phyloP scores from a whole-genome alignment of 345 rosid genomes.

The Cardiospermum halicacabum region DNA sequence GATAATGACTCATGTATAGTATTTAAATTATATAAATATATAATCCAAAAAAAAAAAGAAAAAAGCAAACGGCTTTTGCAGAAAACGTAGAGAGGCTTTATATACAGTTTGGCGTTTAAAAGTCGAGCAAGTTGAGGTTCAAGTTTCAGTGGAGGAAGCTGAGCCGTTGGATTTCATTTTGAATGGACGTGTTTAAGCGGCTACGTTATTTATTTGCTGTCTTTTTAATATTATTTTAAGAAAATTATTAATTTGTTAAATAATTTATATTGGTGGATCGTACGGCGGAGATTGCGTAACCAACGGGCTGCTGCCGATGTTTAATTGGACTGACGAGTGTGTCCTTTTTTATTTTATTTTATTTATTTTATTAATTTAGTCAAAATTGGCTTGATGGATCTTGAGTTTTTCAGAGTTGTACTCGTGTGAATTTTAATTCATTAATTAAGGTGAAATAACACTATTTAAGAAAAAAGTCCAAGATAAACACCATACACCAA shows the following conservation, averaged over 20 bases:
- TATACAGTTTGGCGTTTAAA: constrained; percentile 7
- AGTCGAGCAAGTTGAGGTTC: not conserved
- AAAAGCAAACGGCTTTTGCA: not conserved
- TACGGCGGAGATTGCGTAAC: constrained; percentile 5
- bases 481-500: no score
- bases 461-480: no score
- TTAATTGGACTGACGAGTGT: not conserved
- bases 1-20: not conserved
- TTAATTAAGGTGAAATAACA: no score
- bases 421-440: no score
- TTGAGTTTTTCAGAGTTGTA: no score
- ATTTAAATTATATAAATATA: not conserved
- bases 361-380: not conserved
- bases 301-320: not conserved
- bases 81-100: not conserved
- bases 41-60: not conserved
- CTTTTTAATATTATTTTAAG: not conserved
- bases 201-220: not conserved
- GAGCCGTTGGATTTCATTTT: constrained; percentile 8
- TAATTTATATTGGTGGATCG: constrained; percentile 9
- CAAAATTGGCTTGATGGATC: constrained; percentile 3
- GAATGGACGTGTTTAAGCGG: not conserved
- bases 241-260: not conserved
- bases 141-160: not conserved
- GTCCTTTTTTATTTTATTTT: not conserved